A percentile compares a stretch with the other conserved stretches of the same genome.
These are phyloP conservation scores for Botrytis fabae DNA, from an alignment of 2,329 filamentous ascomycete genomes.

Conservation along the genomic window DNA sequence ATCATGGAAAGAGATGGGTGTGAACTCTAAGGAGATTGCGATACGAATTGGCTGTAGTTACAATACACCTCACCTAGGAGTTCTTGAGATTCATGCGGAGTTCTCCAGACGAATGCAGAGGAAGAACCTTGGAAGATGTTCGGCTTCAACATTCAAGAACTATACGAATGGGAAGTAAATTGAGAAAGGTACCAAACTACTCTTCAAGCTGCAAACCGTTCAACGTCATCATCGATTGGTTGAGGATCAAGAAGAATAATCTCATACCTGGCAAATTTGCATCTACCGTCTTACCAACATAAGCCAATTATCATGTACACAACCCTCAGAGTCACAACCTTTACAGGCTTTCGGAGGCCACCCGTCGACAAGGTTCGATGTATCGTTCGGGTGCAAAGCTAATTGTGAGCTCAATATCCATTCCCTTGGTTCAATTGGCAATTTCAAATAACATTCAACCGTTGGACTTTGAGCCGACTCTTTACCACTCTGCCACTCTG, in stretches of 20 bases:
- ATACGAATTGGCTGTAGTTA: not conserved
- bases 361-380: slow-evolving; percentile 6
- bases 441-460: not conserved
- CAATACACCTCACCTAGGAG: not conserved
- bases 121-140: slow-evolving; percentile 10
- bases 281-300: slow-evolving; percentile 3
- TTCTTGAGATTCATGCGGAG: not conserved
- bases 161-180: not conserved
- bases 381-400: not conserved
- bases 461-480: not conserved
- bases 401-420: not conserved
- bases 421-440: not conserved
- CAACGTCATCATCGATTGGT: not conserved
- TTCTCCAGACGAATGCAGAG: not conserved
- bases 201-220: not conserved
- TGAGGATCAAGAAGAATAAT: not conserved
- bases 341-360: slow-evolving; percentile 18
- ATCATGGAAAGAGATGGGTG: not conserved
- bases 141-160: not conserved
- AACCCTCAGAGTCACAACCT: slow-evolving; percentile 8
- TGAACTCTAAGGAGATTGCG: slow-evolving; percentile 8
- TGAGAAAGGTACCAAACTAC: not conserved
- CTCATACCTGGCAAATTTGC: not conserved
- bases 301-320: not conserved
- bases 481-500: not conserved